Evolutionary conservation across 106 monocot genomes (phyloP), one percentile per base, ranked within the genome.

Genomic region (Dendrobium officinale): DNA sequence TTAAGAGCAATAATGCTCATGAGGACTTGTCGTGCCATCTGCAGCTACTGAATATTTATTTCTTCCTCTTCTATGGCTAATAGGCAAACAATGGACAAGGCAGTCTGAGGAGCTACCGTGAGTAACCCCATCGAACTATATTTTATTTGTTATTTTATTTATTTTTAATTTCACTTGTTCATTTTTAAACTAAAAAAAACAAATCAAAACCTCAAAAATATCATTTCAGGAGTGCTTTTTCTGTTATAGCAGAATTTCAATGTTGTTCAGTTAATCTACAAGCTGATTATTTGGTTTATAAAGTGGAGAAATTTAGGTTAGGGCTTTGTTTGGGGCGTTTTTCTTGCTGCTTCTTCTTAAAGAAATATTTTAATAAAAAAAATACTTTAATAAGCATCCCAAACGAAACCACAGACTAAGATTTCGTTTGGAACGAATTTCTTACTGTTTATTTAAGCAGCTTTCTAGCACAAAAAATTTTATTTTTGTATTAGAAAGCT

Each of bases 21-120:
- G 6, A 3, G 16, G 1, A 54, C 54, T 22, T 61, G 19, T 61
- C 61, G 5, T 19, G 20, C 61, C 61, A 43, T 74, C 74, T 74
- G 2, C 43, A 29, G 74, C 43, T 74, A 74, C 44, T 18, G 74
- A 42, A 6, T 44, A 10, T 22, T n/a, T 45, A 9, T 76, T 43
- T 74, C 42, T 44, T 44, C 45, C 43, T 48, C 45, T 45, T 44
- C 27, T 26, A 26, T 49, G 76, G 1, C n/a, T 76, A 10, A 13
- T 15, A 76, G 76, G 19, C 42, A 11, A 49, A 24, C 18, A 55
- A 85, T 72, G 88, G 88, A 81, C 83, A 45, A 10, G 86, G 88
- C 73, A 89, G 72, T 20, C 86, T 89, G 22, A 48, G 37, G 73
- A 73, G 76, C 77, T 84, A 81, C 58, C 88, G 88, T 89, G 76